phyloP scores from a whole-genome alignment of 768 basidiomycete species.

The Hericium coralloides region DNA sequence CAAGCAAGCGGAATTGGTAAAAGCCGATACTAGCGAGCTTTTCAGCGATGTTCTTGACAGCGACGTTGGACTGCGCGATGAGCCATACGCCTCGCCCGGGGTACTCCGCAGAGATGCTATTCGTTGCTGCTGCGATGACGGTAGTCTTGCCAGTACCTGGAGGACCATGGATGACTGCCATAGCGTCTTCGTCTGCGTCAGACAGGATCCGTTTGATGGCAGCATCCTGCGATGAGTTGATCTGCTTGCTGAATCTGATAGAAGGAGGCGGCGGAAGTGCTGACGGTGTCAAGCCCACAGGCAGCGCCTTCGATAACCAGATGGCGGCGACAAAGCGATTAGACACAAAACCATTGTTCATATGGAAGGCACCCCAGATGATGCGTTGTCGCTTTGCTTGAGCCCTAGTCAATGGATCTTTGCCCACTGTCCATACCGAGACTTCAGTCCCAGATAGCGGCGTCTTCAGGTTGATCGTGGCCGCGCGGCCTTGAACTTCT shows the following conservation, averaged over 20 bases:
- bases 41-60: constrained; percentile 45
- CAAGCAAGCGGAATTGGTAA: constrained; percentile 28
- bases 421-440: constrained; percentile 12
- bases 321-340: constrained; percentile 21
- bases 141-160: constrained; percentile 17
- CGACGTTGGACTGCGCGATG: constrained; percentile 41
- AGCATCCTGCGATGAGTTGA: constrained; percentile 21
- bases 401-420: constrained; percentile 13
- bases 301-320: not conserved
- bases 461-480: constrained; percentile 19
- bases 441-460: not conserved
- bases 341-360: constrained; percentile 8
- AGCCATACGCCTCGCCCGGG: constrained; percentile 24
- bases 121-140: constrained; percentile 15
- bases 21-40: constrained; percentile 28
- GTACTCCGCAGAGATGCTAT: not conserved
- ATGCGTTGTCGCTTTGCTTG: constrained; percentile 15
- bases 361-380: constrained; percentile 19
- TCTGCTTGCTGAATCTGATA: not conserved
- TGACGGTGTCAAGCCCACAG: not conserved
- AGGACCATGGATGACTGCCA: constrained; percentile 21
- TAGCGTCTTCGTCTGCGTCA: constrained; percentile 10
- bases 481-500: constrained; percentile 29
- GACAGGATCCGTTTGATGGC: constrained; percentile 26
- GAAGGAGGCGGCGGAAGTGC: not conserved